These are phyloP conservation scores for Colletotrichum destructivum DNA, from an alignment of 2,329 filamentous ascomycete species.

Conservation along the genomic window DNA sequence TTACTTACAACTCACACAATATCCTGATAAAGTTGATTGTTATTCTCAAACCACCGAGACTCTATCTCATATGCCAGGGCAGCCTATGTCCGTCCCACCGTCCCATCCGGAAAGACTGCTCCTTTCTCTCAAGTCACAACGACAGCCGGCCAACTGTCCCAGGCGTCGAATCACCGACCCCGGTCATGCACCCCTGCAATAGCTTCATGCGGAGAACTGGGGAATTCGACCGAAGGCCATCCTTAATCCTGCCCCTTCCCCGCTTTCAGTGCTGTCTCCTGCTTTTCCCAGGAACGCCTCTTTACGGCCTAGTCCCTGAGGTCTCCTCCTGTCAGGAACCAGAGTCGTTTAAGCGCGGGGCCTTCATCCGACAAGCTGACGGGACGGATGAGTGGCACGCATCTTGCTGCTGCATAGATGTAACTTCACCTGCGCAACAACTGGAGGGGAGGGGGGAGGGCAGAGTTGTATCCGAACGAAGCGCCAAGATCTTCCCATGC, in stretches of 20 bases:
- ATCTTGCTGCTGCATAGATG: not conserved
- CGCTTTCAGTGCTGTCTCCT: slow-evolving; percentile 12
- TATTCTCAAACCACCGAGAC: not conserved
- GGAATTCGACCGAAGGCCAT: slow-evolving; percentile 1
- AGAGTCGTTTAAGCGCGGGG: slow-evolving; percentile 2
- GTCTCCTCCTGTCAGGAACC: slow-evolving; percentile 4
- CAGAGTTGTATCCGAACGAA: slow-evolving; percentile 13
- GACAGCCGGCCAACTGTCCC: slow-evolving; percentile 1
- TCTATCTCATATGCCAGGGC: not conserved
- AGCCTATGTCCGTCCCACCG: not conserved
- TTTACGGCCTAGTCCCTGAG: not conserved
- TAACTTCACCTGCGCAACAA: slow-evolving; percentile 12
- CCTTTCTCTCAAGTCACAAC: not conserved
- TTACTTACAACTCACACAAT: not conserved
- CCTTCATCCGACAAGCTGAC: not conserved
- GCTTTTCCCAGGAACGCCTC: not conserved
- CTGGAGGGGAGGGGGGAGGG: not conserved
- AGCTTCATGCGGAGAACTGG: slow-evolving; percentile 34
- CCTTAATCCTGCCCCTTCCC: slow-evolving; percentile 1
- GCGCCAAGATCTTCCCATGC: slow-evolving; percentile 25
- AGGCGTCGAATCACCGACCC: slow-evolving; percentile 19
- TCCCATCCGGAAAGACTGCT: slow-evolving; percentile 9
- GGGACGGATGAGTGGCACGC: not conserved
- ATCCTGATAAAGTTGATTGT: not conserved
- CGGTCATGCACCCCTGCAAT: slow-evolving; percentile 17